Percentiles rank a stretch among this genome's conserved stretches.
Evolutionary conservation across 805 yeast species (phyloP).

Genomic region (Komagataella pastoris): DNA sequence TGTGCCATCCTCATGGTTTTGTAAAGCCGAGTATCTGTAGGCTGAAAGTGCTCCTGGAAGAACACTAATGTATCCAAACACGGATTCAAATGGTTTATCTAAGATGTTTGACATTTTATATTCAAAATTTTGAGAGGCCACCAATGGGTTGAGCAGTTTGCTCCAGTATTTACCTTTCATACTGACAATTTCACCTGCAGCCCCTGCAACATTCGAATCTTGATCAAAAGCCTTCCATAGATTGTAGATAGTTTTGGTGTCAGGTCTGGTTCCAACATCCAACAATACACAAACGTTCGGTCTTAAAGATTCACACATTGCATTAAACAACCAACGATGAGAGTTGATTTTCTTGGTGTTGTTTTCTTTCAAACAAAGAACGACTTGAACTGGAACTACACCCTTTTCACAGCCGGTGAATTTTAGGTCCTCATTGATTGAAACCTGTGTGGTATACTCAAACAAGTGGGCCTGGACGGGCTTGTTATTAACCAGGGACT

Average conservation of each 20-base stretch:
- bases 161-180: conserved; percentile 85
- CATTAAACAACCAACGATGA: conserved; percentile 95
- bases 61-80: conserved; percentile 86
- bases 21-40: conserved; percentile 77
- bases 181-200: conserved; percentile 94
- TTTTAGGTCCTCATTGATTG: conserved; percentile 78
- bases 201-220: conserved; percentile 97
- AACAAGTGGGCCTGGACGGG: conserved; percentile 89
- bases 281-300: conserved; percentile 83
- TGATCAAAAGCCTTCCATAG: conserved; percentile 96
- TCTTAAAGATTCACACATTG: conserved; percentile 80
- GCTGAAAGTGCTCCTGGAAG: conserved; percentile 95
- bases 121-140: conserved; percentile 93
- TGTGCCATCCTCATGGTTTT: conserved; percentile 77
- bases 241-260: conserved; percentile 75
- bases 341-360: conserved; percentile 93
- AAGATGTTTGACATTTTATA: conserved; percentile 94
- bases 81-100: conserved; percentile 88
- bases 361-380: conserved; percentile 85
- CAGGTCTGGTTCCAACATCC: conserved; percentile 98
- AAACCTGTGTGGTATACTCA: conserved; percentile 92
- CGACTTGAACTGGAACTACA: conserved; percentile 86
- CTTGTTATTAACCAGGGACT: conserved; percentile 83
- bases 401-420: conserved; percentile 86
- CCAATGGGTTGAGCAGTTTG: conserved; percentile 77